Percentiles rank a stretch among this genome's conserved stretches.
Conservation (phyloP, 2,329 filamentous ascomycete species). For the Paradendryphiella salina region DNA sequence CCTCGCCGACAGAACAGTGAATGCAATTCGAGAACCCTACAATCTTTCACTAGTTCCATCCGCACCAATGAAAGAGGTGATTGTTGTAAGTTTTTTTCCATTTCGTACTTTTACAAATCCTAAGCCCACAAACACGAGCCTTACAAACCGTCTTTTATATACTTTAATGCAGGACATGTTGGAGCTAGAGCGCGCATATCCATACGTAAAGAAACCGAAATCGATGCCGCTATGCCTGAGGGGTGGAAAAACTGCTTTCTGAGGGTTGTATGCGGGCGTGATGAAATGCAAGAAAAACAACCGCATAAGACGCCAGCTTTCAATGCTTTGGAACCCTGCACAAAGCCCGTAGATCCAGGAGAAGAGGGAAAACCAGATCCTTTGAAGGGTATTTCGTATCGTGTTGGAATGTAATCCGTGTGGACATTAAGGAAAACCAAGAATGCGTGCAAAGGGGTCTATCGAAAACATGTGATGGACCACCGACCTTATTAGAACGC, state of each 20-base stretch:
- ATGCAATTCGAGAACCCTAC: not conserved
- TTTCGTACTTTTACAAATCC: constrained; percentile 31
- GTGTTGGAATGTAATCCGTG: constrained; percentile 25
- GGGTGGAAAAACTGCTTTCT: constrained; percentile 14
- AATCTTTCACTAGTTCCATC: not conserved
- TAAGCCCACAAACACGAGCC: constrained; percentile 7
- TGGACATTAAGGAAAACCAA: constrained; percentile 30
- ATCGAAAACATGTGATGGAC: constrained; percentile 26
- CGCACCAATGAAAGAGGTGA: not conserved
- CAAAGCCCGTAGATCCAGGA: constrained; percentile 18
- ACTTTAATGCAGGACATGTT: constrained; percentile 11
- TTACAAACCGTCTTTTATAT: constrained; percentile 17
- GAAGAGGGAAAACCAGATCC: constrained; percentile 19
- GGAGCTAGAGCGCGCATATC: constrained; percentile 4
- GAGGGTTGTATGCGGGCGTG: constrained; percentile 16
- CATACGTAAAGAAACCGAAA: constrained; percentile 21
- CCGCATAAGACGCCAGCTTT: constrained; percentile 36
- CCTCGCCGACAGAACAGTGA: not conserved
- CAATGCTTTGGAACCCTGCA: constrained; percentile 27
- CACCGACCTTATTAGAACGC: constrained; percentile 38
- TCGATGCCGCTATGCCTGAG: constrained; percentile 36
- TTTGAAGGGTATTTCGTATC: constrained; percentile 33
- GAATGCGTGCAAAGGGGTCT: constrained; percentile 27
- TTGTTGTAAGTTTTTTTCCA: constrained; percentile 12
- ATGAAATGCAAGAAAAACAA: constrained; percentile 30